Conservation (phyloP, 106 monocot genomes). For the Allium fistulosum region DNA sequence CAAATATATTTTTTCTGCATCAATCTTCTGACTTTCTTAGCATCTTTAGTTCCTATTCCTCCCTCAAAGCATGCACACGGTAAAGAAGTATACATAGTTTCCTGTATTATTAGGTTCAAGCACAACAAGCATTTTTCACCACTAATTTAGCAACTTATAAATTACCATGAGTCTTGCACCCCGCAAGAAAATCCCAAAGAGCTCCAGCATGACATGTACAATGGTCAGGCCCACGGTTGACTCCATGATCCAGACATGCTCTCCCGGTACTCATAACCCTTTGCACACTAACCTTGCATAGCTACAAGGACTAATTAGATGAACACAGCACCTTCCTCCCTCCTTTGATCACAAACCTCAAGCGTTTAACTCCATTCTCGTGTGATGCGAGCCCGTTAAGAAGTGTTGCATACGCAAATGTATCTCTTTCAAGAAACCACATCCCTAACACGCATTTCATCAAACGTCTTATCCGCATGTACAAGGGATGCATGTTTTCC, state of each 20-base stretch:
- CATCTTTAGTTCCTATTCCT: conserved; percentile 26
- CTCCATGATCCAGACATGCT: conserved; percentile 32
- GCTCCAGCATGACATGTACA: conserved; percentile 51
- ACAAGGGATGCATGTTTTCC: conserved; percentile 25
- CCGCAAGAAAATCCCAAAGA: conserved; percentile 47
- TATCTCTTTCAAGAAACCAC: conserved; percentile 34
- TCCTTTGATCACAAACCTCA: conserved; percentile 33
- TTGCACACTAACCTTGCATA: conserved; percentile 39
- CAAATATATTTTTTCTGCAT: conserved; percentile 18
- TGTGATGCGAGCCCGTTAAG: conserved; percentile 51
- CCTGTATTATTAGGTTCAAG: conserved; percentile 48
- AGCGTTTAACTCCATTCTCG: conserved; percentile 31
- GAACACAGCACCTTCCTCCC: conserved; percentile 20
- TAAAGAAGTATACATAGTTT: conserved; percentile 47
- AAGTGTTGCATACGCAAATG: conserved; percentile 43
- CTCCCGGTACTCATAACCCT: conserved; percentile 26
- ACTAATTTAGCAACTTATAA: conserved; percentile 40
- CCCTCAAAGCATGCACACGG: conserved; percentile 44
- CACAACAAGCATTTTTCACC: conserved; percentile 32
- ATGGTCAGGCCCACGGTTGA: conserved; percentile 31
- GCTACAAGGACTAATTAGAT: conserved; percentile 51
- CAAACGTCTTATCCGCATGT: conserved; percentile 7
- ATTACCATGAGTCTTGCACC: conserved; percentile 40
- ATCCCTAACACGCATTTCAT: conserved; percentile 23
- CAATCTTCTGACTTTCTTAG: conserved; percentile 28